Percentiles rank a stretch among this genome's conserved stretches.
Evolutionary conservation across 2,329 filamentous ascomycete genomes (phyloP).

Genomic region (Botrytis deweyae): DNA sequence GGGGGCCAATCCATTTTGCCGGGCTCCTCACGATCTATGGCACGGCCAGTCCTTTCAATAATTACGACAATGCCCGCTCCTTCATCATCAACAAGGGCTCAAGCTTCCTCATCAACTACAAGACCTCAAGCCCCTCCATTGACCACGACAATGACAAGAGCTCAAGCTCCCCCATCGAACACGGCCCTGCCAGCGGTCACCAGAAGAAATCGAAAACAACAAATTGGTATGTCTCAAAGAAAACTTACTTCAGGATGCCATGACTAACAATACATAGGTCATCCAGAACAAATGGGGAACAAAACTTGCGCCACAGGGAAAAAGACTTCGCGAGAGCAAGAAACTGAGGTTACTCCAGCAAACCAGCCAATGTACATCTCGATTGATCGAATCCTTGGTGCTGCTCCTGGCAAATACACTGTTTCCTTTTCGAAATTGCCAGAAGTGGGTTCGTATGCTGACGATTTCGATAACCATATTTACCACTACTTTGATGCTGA

Average conservation of each 20-base stretch:
- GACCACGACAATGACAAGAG: not conserved
- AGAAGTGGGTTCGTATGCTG: rapidly evolving
- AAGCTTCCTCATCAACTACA: not conserved
- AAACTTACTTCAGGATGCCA: not conserved
- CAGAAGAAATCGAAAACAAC: not conserved
- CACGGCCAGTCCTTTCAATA: not conserved
- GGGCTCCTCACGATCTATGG: not conserved
- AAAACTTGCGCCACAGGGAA: not conserved
- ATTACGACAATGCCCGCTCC: no score
- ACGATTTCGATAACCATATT: rapidly evolving
- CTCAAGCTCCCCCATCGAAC: not conserved
- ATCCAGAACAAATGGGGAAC: not conserved
- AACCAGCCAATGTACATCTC: not conserved
- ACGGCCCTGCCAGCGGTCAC: not conserved
- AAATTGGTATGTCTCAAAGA: not conserved
- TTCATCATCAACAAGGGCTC: not conserved
- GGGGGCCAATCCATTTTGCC: not conserved
- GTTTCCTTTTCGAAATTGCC: not conserved
- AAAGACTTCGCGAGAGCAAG: not conserved
- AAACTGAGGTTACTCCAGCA: no score
- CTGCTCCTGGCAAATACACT: not conserved
- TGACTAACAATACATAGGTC: not conserved
- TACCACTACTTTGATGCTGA: rapidly evolving
- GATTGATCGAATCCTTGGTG: not conserved
- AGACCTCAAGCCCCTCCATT: not conserved